These are phyloP conservation scores for Sporothrix brunneoviolacea DNA, from an alignment of 2,329 filamentous ascomycete genomes.

Conservation along the genomic window DNA sequence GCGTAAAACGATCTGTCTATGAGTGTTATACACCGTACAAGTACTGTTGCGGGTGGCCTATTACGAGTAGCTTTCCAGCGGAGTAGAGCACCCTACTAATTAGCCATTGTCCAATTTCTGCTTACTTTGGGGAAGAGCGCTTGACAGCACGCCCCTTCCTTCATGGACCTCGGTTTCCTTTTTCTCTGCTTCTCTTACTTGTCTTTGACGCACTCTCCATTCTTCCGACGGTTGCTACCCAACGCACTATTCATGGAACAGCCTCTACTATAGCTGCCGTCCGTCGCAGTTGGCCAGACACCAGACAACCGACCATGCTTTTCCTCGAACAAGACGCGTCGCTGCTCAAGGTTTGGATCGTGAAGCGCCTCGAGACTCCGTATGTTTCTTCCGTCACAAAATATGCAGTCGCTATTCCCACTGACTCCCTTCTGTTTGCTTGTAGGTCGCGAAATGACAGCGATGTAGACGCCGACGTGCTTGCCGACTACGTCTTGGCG, in stretches of 20 bases:
- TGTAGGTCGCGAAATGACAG: constrained; percentile 68
- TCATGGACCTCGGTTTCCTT: no score
- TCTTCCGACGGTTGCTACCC: no score
- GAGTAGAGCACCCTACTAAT: no score
- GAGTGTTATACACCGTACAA: no score
- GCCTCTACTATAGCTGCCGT: background rate
- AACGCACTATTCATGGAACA: background rate
- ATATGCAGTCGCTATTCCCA: background rate
- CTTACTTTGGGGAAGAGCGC: no score
- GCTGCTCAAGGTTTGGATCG: constrained; percentile 68
- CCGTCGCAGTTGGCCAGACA: background rate
- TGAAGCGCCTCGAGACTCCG: constrained; percentile 70
- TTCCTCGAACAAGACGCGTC: constrained; percentile 57
- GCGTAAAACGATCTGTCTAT: no score
- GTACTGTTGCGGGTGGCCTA: no score
- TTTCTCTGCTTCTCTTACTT: no score
- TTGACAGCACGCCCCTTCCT: no score
- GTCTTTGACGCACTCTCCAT: no score
- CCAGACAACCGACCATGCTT: constrained; percentile 39
- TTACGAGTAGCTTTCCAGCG: no score
- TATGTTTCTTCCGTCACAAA: constrained; percentile 41
- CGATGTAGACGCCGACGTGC: constrained; percentile 74
- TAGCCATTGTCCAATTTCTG: no score
- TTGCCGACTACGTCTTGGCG: constrained; percentile 78
- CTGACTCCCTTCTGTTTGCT: constrained; percentile 11